Percentiles rank a stretch among this genome's conserved stretches.
These are phyloP conservation scores for Leptodermis oblonga DNA, from an alignment of 257 asterid genomes.

Conservation along the genomic window DNA sequence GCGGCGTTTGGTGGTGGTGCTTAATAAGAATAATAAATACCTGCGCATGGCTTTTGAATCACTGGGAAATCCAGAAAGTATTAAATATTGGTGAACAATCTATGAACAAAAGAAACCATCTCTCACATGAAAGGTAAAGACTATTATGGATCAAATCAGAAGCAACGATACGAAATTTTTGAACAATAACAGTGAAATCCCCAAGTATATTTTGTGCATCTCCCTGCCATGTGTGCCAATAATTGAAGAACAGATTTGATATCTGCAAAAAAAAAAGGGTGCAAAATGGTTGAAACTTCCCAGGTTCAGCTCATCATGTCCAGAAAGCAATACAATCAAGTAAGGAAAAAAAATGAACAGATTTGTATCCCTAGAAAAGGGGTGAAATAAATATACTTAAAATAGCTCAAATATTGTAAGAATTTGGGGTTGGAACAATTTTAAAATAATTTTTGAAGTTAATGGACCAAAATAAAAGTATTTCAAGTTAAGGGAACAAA, in stretches of 20 bases:
- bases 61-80: slow-evolving; percentile 82
- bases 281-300: slow-evolving; percentile 2
- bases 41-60: slow-evolving; percentile 73
- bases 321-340: not conserved
- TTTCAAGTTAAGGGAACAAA: no score
- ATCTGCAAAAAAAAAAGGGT: slow-evolving; percentile 68
- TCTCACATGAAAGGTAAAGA: slow-evolving; percentile 79
- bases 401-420: no score
- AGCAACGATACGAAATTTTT: slow-evolving; percentile 38
- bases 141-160: slow-evolving; percentile 64
- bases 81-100: slow-evolving; percentile 72
- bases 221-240: slow-evolving; percentile 95
- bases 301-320: not conserved
- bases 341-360: not conserved
- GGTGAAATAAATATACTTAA: not conserved
- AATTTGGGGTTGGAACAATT: no score
- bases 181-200: slow-evolving; percentile 73
- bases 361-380: not conserved
- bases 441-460: no score
- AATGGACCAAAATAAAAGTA: no score
- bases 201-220: slow-evolving; percentile 76
- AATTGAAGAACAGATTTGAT: slow-evolving; percentile 86
- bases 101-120: slow-evolving; percentile 96
- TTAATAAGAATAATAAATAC: slow-evolving; percentile 30
- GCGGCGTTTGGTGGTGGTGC: no score